A percentile compares a stretch with the other conserved stretches of the same genome.
Evolutionary conservation across 495 filamentous ascomycete species (phyloP).

Genomic region (Apiosordaria backusii): DNA sequence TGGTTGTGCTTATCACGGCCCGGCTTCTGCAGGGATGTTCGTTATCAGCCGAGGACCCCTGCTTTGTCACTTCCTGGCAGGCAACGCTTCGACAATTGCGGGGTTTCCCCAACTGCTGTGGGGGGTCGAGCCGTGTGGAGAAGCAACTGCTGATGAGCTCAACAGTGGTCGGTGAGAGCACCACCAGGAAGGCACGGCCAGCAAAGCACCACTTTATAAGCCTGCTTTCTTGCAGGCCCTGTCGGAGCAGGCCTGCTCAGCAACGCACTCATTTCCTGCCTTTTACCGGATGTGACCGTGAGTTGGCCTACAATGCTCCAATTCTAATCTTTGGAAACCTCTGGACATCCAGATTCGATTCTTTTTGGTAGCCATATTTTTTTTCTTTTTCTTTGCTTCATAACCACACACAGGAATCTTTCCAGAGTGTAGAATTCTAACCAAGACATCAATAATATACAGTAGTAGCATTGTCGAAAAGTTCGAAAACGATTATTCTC

Average conservation of each 20-base stretch:
- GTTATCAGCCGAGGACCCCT: constrained; percentile 9
- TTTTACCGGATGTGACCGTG: constrained; percentile 43
- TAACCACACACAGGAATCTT: too few relatives aligned
- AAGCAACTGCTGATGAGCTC: background rate
- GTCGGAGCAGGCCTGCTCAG: constrained; percentile 36
- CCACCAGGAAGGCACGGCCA: background rate
- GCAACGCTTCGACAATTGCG: background rate
- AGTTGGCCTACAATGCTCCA: constrained; percentile 38
- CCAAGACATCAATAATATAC: too few relatives aligned
- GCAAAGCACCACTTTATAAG: constrained; percentile 19
- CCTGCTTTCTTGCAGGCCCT: background rate
- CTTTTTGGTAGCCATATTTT: constrained; percentile 19
- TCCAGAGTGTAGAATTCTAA: too few relatives aligned
- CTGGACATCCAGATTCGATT: constrained; percentile 34
- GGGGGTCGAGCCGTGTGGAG: background rate
- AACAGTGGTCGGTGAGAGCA: background rate
- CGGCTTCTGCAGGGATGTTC: background rate
- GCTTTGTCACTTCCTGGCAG: background rate
- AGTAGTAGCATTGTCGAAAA: too few relatives aligned
- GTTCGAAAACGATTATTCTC: too few relatives aligned
- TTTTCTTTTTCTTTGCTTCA: constrained; percentile 12
- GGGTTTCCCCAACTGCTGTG: background rate
- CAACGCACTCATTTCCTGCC: constrained; percentile 40
- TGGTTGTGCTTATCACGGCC: constrained; percentile 10
- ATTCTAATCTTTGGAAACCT: constrained; percentile 36